Conservation (phyloP, 2,329 filamentous ascomycete species). For the Xylariaceae sp. region DNA sequence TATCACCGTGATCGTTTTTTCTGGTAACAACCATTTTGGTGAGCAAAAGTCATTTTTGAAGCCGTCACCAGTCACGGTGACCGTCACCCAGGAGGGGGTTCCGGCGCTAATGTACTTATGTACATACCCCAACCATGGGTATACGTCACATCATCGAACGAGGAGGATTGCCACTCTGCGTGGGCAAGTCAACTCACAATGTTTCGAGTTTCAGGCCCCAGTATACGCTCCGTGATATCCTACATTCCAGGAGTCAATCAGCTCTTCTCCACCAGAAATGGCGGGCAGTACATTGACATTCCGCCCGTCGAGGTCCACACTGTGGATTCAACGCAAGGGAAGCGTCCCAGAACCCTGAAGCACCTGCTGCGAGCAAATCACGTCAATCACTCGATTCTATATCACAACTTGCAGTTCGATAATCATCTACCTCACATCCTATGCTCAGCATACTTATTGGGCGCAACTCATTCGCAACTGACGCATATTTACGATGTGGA, state of each 20-base stretch:
- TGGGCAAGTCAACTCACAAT: background rate
- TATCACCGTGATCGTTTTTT: too few relatives aligned
- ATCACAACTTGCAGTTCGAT: slow-evolving; percentile 68
- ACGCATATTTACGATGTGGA: slow-evolving; percentile 78
- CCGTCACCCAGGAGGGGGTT: too few relatives aligned
- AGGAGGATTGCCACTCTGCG: too few relatives aligned
- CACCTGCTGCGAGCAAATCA: slow-evolving; percentile 91
- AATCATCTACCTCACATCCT: slow-evolving; percentile 84
- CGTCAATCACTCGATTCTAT: slow-evolving; percentile 80
- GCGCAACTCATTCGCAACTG: slow-evolving; percentile 68
- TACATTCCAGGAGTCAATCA: slow-evolving; percentile 40
- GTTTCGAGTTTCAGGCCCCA: background rate
- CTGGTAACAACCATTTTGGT: too few relatives aligned
- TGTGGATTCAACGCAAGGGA: slow-evolving; percentile 76
- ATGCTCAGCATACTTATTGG: slow-evolving; percentile 79
- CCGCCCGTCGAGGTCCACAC: slow-evolving; percentile 69
- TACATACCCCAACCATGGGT: too few relatives aligned
- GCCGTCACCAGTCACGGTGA: too few relatives aligned
- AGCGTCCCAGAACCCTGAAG: slow-evolving; percentile 77
- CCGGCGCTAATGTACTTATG: too few relatives aligned
- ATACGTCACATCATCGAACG: too few relatives aligned
- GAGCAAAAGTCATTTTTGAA: too few relatives aligned
- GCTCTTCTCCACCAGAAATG: slow-evolving; percentile 29
- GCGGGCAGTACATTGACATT: slow-evolving; percentile 46
- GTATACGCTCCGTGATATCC: slow-evolving; percentile 38